A percentile compares a stretch with the other conserved stretches of the same genome.
Conservation (phyloP, 2,329 filamentous ascomycete species). For the Amauroascus verrucosus region DNA sequence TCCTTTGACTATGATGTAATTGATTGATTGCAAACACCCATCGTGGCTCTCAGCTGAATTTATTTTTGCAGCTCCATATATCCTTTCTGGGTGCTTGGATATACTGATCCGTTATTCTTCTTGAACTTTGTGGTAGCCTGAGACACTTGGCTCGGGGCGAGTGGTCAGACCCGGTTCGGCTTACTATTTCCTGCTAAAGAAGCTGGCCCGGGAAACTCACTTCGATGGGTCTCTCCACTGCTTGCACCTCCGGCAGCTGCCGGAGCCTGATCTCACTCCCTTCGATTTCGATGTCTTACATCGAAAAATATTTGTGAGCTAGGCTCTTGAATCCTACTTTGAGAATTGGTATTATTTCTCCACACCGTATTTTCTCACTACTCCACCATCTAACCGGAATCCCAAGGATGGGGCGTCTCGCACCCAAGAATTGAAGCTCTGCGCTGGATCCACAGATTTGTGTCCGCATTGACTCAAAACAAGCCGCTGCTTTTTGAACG, state of each 20-base stretch:
- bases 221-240: background rate
- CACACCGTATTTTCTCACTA: background rate
- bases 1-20: constrained; percentile 5
- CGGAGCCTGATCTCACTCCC: background rate
- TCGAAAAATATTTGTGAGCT: constrained; percentile 3
- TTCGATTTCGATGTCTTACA: background rate
- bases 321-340: background rate
- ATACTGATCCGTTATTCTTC: background rate
- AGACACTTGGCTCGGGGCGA: constrained; percentile 5
- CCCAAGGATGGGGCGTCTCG: background rate
- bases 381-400: background rate
- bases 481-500: background rate
- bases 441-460: background rate
- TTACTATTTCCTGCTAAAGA: background rate
- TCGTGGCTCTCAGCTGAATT: background rate
- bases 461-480: background rate
- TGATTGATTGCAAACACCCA: background rate
- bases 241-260: background rate
- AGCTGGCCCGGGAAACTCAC: background rate
- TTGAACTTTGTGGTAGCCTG: background rate
- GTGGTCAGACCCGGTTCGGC: background rate
- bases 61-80: background rate
- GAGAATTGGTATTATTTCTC: background rate
- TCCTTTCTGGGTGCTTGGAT: background rate
- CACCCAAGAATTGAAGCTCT: background rate